Evolutionary conservation across 495 filamentous ascomycete species (phyloP), one percentile per base, ranked within the genome.

Genomic region (Penicillium crystallinum): DNA sequence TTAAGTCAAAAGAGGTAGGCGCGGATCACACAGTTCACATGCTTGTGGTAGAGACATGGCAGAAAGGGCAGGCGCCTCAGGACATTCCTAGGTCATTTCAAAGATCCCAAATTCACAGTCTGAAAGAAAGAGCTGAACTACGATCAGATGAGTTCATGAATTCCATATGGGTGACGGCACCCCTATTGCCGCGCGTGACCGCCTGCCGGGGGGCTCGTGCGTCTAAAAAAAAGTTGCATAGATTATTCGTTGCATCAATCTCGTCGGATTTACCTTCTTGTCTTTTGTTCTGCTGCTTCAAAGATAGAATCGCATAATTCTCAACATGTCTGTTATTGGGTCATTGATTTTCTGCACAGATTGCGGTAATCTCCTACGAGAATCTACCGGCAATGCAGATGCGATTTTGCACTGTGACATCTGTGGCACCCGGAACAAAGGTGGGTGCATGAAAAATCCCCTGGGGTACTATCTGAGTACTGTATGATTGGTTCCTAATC

Each of bases 271-370:
- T 1, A 22, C 36, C 33, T 15, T 53, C 52, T 27, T n/a, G n/a
- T n/a, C n/a, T 17, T 40, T 54, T 35, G 23, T 18, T 19, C 18
- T 31, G 27, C 23, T 17, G 43, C 31, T 48, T n/a, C n/a, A n/a
- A n/a, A n/a, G n/a, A n/a, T n/a, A n/a, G n/a, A 14, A 6, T 17
- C 3, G 37, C 14, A 23, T 3, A 37, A 14, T 30, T 15, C 3
- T 30, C 56, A 73, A 54, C 25, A 96, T 96, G 90, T 84, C 92
- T 52, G 82, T 85, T 9, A 88, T 96, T 54, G 92, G 90, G 21
- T 93, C 90, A 25, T 76, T 96, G 27, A 83, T 96, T 35, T 98
- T 98, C 72, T 97, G 93, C 73, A 90, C 83, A 15, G 89, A 91
- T 65, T 96, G 92, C 67, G 91, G 92, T 40, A 92, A 95, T 68